A percentile compares a stretch with the other conserved stretches of the same genome.
These are phyloP conservation scores for Hymenoscyphus scutula DNA, from an alignment of 2,329 filamentous ascomycete genomes.

Conservation along the genomic window DNA sequence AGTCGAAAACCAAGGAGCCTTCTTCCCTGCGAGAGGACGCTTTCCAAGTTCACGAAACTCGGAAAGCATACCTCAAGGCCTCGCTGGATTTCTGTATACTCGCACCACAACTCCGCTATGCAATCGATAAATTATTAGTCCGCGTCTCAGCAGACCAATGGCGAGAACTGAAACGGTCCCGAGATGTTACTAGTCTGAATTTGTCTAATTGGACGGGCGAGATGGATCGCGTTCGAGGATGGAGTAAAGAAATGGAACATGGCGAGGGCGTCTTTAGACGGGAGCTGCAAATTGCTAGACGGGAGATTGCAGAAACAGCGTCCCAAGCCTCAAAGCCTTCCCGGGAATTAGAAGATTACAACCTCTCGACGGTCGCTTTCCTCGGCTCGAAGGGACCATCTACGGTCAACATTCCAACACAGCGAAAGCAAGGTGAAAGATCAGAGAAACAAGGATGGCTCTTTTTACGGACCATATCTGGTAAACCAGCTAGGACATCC, in stretches of 20 bases:
- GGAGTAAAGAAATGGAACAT: slow-evolving; percentile 91
- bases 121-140: slow-evolving; percentile 83
- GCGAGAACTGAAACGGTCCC: slow-evolving; percentile 74
- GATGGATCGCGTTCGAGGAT: slow-evolving; percentile 88
- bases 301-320: slow-evolving; percentile 77
- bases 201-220: slow-evolving; percentile 71
- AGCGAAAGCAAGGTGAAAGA: slow-evolving; percentile 51
- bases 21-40: slow-evolving; percentile 91
- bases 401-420: slow-evolving; percentile 43
- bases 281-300: slow-evolving; percentile 75
- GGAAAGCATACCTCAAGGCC: slow-evolving; percentile 85
- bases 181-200: slow-evolving; percentile 60
- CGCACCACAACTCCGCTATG: slow-evolving; percentile 79
- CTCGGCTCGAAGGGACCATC: slow-evolving; percentile 69
- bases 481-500: slow-evolving; percentile 83
- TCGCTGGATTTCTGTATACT: slow-evolving; percentile 91
- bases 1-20: slow-evolving; percentile 91
- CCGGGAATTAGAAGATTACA: slow-evolving; percentile 90
- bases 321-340: slow-evolving; percentile 73
- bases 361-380: slow-evolving; percentile 83
- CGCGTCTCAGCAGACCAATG: slow-evolving; percentile 82
- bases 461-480: slow-evolving; percentile 75
- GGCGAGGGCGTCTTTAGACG: slow-evolving; percentile 80
- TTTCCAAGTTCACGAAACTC: slow-evolving; percentile 89
- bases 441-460: slow-evolving; percentile 93